Conservation (phyloP, 495 filamentous ascomycete genomes). For the Penicillium dipodomyicola region DNA sequence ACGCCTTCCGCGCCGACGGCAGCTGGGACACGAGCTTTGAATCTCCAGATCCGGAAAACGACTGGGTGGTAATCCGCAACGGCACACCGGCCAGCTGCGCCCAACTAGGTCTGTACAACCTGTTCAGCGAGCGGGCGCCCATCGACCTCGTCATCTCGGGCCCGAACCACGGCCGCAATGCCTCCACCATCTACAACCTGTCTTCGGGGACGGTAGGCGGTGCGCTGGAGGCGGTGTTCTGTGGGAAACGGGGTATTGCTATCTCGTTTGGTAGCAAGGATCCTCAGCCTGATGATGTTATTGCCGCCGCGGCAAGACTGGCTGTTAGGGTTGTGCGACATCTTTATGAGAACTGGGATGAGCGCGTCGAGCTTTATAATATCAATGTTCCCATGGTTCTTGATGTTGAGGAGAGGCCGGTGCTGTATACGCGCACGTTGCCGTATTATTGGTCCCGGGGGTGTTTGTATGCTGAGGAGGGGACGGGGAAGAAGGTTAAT, state of each 20-base stretch:
- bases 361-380: conserved; percentile 77
- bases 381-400: conserved; percentile 77
- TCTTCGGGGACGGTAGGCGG: conserved; percentile 88
- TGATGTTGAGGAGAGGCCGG: conserved; percentile 59
- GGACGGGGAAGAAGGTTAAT: conserved; percentile 2
- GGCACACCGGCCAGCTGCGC: conserved; percentile 84
- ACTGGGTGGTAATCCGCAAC: conserved; percentile 83
- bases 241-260: conserved; percentile 71
- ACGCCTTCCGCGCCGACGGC: conserved; percentile 56
- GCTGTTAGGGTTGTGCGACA: conserved; percentile 73
- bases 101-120: conserved; percentile 85
- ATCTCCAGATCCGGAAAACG: conserved; percentile 47
- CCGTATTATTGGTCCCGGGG: conserved; percentile 85
- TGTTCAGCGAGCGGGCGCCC: conserved; percentile 69
- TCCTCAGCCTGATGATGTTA: conserved; percentile 66
- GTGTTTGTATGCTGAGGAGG: conserved; percentile 71
- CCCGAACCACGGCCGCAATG: conserved; percentile 94
- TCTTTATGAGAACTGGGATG: conserved; percentile 68
- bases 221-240: conserved; percentile 87
- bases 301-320: conserved; percentile 64
- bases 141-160: conserved; percentile 87
- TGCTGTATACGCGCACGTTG: conserved; percentile 73
- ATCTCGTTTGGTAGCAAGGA: conserved; percentile 79
- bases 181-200: conserved; percentile 86
- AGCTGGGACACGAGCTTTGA: conserved; percentile 32